Percentiles rank a stretch among this genome's conserved stretches.
Conservation (phyloP, 257 asterid species). For the Solanum tacnaense region DNA sequence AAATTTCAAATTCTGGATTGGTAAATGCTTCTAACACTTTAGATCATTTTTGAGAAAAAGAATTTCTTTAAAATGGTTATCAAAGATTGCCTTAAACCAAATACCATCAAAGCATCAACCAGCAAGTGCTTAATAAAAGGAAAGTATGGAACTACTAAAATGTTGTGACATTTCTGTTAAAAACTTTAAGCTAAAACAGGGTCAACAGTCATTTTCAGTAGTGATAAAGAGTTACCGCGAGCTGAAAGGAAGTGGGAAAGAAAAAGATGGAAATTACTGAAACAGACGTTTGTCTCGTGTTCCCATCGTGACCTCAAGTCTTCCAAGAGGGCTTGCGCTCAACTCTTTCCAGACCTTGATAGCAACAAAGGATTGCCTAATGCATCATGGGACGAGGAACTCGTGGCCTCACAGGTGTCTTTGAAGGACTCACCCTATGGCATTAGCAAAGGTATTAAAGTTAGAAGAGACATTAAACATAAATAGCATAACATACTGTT, state of each 20-base stretch:
- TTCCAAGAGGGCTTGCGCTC: constrained; percentile 29
- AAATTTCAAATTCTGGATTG: not conserved
- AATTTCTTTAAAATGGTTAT: not conserved
- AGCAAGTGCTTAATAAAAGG: not conserved
- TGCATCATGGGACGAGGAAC: constrained; percentile 35
- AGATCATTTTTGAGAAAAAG: not conserved
- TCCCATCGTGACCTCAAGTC: constrained; percentile 7
- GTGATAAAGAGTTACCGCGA: not conserved
- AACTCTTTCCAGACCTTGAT: constrained; percentile 7
- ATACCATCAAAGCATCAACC: not conserved
- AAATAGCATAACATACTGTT: not conserved
- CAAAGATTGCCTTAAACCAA: not conserved
- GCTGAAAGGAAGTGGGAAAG: not conserved
- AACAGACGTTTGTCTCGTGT: constrained; percentile 3
- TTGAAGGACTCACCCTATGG: constrained; percentile 92
- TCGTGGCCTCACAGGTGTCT: constrained; percentile 95
- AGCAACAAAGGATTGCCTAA: constrained; percentile 10
- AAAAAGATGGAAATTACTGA: not conserved
- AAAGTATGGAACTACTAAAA: not conserved
- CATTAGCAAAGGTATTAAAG: not conserved
- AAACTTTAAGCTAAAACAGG: not conserved
- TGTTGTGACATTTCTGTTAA: not conserved
- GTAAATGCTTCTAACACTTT: not conserved
- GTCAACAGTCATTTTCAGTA: not conserved
- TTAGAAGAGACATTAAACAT: not conserved